These are phyloP conservation scores for Tothia fuscella DNA, from an alignment of 2,329 filamentous ascomycete genomes.

Conservation along the genomic window DNA sequence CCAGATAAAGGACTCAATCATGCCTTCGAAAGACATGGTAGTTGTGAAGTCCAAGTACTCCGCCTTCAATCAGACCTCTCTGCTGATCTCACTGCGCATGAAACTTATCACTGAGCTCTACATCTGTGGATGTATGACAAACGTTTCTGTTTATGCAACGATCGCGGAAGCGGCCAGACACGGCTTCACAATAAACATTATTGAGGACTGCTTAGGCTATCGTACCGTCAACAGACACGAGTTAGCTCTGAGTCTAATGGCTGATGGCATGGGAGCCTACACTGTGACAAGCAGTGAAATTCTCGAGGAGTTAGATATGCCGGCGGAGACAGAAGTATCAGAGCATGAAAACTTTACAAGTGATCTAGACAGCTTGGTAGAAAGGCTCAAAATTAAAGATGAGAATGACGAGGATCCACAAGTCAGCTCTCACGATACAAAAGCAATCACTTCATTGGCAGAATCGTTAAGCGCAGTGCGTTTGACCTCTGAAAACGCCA, in stretches of 20 bases:
- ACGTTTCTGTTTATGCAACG: conserved; percentile 82
- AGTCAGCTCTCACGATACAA: too few species aligned
- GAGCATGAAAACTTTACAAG: too few species aligned
- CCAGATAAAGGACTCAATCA: conserved; percentile 24
- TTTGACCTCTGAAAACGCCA: too few species aligned
- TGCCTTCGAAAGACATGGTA: conserved; percentile 32
- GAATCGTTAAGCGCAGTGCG: too few species aligned
- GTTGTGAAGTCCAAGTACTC: conserved; percentile 74
- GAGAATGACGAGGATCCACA: too few species aligned
- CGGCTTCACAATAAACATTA: conserved; percentile 72
- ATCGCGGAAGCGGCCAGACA: conserved; percentile 81
- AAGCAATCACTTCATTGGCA: too few species aligned
- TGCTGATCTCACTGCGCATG: conserved; percentile 69
- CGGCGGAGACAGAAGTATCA: not conserved
- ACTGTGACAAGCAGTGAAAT: conserved; percentile 49
- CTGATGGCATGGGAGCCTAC: conserved; percentile 62
- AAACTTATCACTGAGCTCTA: conserved; percentile 81
- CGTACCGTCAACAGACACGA: conserved; percentile 57
- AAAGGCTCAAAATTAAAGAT: too few species aligned
- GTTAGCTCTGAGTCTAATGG: conserved; percentile 57
- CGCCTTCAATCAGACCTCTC: conserved; percentile 62
- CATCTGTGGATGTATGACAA: conserved; percentile 75
- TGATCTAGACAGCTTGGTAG: too few species aligned
- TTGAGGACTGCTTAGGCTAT: conserved; percentile 83
- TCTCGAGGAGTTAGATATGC: conserved; percentile 27